Evolutionary conservation across 768 basidiomycete genomes (phyloP).

Genomic region (Suillus clintonianus): DNA sequence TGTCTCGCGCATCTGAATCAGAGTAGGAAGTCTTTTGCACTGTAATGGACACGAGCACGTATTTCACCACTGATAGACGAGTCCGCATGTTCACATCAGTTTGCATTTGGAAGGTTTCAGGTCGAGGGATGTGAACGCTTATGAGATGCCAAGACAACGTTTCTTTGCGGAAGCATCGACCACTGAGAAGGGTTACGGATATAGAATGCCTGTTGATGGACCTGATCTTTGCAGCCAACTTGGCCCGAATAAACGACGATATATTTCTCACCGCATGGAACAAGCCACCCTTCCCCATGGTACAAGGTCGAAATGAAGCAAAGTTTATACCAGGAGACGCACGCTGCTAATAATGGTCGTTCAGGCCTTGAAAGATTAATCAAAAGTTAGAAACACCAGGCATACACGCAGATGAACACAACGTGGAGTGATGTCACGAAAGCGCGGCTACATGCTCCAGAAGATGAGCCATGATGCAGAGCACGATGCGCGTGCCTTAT

Average conservation of each 20-base stretch:
- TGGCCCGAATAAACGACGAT: background rate
- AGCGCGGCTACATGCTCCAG: constrained; percentile 25
- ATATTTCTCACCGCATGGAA: background rate
- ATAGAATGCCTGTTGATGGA: background rate
- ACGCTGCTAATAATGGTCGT: background rate
- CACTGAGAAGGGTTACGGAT: background rate
- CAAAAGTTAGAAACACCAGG: constrained; percentile 9
- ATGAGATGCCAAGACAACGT: constrained; percentile 3
- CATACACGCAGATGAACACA: constrained; percentile 12
- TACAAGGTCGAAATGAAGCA: background rate
- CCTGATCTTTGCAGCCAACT: background rate
- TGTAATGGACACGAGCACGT: background rate
- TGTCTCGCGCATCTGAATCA: background rate
- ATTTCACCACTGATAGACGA: background rate
- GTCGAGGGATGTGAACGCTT: background rate
- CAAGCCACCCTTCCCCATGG: constrained; percentile 1
- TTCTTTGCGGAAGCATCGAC: background rate
- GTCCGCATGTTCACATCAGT: background rate
- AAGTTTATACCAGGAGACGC: background rate
- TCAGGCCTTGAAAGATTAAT: constrained; percentile 8
- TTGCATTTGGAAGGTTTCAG: constrained; percentile 4
- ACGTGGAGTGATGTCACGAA: constrained; percentile 13
- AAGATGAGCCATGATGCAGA: constrained; percentile 23
- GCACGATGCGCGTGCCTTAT: constrained; percentile 28
- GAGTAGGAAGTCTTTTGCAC: background rate